Percentiles rank a stretch among this genome's conserved stretches.
Evolutionary conservation across 2,329 filamentous ascomycete genomes (phyloP).

Genomic region (Aspergillus quadricinctus): DNA sequence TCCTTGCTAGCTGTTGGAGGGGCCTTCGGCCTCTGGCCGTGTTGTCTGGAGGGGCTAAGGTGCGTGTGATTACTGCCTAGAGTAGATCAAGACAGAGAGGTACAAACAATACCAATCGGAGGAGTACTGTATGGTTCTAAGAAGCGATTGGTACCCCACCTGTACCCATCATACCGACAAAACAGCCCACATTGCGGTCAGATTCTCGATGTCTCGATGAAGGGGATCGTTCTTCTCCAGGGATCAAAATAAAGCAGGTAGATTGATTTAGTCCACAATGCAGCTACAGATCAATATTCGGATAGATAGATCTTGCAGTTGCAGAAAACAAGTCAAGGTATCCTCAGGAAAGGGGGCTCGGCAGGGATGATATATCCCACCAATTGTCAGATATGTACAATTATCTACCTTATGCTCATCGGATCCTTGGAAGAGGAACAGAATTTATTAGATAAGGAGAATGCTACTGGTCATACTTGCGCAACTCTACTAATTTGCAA

Average conservation of each 20-base stretch:
- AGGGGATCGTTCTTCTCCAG: too few species aligned
- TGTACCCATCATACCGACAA: not conserved
- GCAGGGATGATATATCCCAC: not conserved
- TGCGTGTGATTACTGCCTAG: not conserved
- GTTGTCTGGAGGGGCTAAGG: not conserved
- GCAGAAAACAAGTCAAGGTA: not conserved
- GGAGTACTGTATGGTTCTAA: not conserved
- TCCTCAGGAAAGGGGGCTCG: not conserved
- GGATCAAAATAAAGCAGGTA: too few species aligned
- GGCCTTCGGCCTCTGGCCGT: conserved; percentile 2
- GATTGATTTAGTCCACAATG: not conserved
- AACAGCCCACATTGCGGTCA: too few species aligned
- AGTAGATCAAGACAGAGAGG: not conserved
- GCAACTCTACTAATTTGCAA: not conserved
- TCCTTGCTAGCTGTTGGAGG: conserved; percentile 17
- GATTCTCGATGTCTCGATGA: too few species aligned
- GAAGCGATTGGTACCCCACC: not conserved
- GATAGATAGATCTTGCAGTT: not conserved
- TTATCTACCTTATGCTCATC: too few species aligned
- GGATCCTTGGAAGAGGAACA: not conserved
- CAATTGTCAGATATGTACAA: not conserved
- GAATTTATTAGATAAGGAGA: not conserved
- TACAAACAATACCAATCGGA: not conserved
- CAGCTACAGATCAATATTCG: not conserved
- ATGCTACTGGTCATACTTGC: not conserved